Evolutionary conservation across 495 filamentous ascomycete species (phyloP), one percentile per base, ranked within the genome.

Genomic region (Neurospora sublineolata): DNA sequence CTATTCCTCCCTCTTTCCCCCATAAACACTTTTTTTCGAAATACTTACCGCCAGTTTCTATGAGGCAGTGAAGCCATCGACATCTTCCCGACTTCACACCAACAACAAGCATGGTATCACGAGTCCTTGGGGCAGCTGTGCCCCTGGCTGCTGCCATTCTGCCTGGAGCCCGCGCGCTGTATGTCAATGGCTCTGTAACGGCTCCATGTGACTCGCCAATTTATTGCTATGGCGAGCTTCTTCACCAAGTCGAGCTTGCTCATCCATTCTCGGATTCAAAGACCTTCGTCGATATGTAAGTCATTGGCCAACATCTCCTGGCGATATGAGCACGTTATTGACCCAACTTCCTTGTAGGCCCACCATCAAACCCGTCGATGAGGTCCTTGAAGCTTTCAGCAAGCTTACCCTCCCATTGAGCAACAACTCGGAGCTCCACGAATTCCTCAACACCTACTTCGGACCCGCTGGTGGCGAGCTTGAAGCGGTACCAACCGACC

Each of bases 211-310:
- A 86, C 71, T 85, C 83, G 38, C 82, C 83, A 12, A 71, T 86
- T 36, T 86, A 86, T 72, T 86, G 84, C 74, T 78, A 80, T 27
- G 84, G 84, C 37, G 83, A 85, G 6, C 76, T 86, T 41, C 76
- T 86, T 20, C 80, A 81, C 68, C 80, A 82, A 33, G 80, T 86
- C 70, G 80, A 86, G 76, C 78, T 85, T 11, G 84, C 84, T 8
- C 77, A 70, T 11, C 84, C 84, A 30, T 86, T 86, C 71, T 74
- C 78, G 16, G 84, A 86, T 76, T 84, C 83, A 67, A 86, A 86
- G 78, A 85, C 83, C 33, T 86, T 84, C 68, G 84, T 86, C 67
- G 84, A 86, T 75, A 79, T 86, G 84, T 85, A 81, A 80, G 77
- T 78, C 12, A 41, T n/a, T 60, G 3, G 60, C 36, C 44, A 36